Conservation (phyloP, 805 yeast genomes). For the Metschnikowia bowlesiae region DNA sequence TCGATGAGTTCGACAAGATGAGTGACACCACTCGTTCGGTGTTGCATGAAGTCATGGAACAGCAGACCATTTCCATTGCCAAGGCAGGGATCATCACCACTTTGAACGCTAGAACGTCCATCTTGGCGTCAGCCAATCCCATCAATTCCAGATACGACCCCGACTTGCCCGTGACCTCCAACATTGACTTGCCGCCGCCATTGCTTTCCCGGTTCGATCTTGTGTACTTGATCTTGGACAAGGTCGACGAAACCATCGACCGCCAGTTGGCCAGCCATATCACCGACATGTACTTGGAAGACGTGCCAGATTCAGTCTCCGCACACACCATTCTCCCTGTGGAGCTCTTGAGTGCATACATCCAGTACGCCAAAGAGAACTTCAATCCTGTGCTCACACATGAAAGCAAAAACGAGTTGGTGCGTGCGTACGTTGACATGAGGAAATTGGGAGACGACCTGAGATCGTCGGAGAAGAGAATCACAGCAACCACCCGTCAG, state of each 20-base stretch:
- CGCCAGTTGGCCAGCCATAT: slow-evolving; percentile 85
- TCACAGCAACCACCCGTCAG: slow-evolving; percentile 97
- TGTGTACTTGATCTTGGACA: slow-evolving; percentile 87
- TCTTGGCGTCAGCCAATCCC: slow-evolving; percentile 95
- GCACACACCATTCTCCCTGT: slow-evolving; percentile 70
- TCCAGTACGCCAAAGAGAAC: slow-evolving; percentile 90
- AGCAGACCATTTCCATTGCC: slow-evolving; percentile 96
- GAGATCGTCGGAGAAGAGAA: slow-evolving; percentile 78
- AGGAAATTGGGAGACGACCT: slow-evolving; percentile 90
- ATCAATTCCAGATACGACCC: slow-evolving; percentile 94
- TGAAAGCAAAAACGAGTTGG: slow-evolving; percentile 80
- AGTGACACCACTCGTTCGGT: slow-evolving; percentile 91
- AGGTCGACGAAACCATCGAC: slow-evolving; percentile 82
- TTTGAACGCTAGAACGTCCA: slow-evolving; percentile 91
- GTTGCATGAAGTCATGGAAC: slow-evolving; percentile 98
- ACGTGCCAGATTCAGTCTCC: slow-evolving; percentile 70
- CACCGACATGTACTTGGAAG: slow-evolving; percentile 89
- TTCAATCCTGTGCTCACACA: slow-evolving; percentile 73
- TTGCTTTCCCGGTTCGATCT: slow-evolving; percentile 90
- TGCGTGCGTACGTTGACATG: slow-evolving; percentile 87
- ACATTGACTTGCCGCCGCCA: slow-evolving; percentile 96
- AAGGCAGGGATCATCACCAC: slow-evolving; percentile 98
- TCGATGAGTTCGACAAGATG: slow-evolving; percentile 98
- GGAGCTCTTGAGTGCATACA: slow-evolving; percentile 81
- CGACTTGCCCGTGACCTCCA: slow-evolving; percentile 88